A percentile compares a stretch with the other conserved stretches of the same genome.
These are phyloP conservation scores for Quercus parvula DNA, from an alignment of 306 rosid species.

Conservation along the genomic window DNA sequence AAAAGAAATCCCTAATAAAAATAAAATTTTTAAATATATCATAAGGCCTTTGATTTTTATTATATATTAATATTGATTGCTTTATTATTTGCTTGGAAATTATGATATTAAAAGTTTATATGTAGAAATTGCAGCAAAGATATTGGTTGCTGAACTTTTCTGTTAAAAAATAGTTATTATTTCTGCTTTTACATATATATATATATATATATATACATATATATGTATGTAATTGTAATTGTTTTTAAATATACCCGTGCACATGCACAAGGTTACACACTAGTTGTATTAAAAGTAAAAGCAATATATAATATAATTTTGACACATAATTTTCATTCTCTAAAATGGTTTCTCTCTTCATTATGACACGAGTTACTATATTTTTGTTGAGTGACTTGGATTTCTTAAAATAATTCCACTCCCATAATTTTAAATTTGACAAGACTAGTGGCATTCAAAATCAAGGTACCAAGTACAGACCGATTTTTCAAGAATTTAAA, in stretches of 20 bases:
- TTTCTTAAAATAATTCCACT: not conserved
- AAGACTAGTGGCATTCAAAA: constrained; percentile 4
- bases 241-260: too few relatives aligned
- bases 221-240: too few relatives aligned
- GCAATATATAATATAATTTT: not conserved
- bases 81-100: not conserved
- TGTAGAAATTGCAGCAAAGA: not conserved
- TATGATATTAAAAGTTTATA: not conserved
- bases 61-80: not conserved
- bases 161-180: not conserved
- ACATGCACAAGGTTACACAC: too few relatives aligned
- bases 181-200: not conserved
- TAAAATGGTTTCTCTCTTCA: not conserved
- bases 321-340: not conserved
- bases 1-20: not conserved
- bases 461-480: not conserved
- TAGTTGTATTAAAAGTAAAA: not conserved
- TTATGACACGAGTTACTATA: not conserved
- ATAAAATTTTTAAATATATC: not conserved
- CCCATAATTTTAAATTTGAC: not conserved
- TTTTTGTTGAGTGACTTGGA: not conserved
- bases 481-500: not conserved
- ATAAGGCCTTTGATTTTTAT: not conserved
- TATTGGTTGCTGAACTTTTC: not conserved
- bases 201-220: not conserved